These are phyloP conservation scores for Nemania bipapillata DNA, from an alignment of 2,329 filamentous ascomycete genomes.

Conservation along the genomic window DNA sequence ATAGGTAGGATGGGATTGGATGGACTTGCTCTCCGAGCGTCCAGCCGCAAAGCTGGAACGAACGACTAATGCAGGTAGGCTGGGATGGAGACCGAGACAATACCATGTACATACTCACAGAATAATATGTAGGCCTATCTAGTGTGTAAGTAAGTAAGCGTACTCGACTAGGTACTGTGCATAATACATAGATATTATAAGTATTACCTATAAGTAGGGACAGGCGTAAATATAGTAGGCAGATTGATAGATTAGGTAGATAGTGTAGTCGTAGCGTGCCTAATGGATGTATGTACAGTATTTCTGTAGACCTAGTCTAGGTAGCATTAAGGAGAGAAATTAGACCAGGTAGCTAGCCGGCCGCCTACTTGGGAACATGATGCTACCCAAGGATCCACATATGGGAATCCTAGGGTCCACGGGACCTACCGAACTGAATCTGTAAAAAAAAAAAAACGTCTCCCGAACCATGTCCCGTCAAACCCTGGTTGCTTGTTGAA, in stretches of 20 bases:
- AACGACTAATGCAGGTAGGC: slow-evolving; percentile 37
- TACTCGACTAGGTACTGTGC: no score
- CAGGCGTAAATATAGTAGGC: no score
- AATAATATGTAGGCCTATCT: no score
- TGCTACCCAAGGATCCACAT: slow-evolving; percentile 31
- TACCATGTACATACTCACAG: slow-evolving; percentile 1
- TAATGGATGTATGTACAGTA: background rate
- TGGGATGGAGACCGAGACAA: slow-evolving; percentile 31
- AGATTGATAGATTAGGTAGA: no score
- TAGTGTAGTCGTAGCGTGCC: background rate
- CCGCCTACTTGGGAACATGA: slow-evolving; percentile 21
- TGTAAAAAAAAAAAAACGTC: no score
- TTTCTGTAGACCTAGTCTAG: background rate
- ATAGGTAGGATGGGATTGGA: slow-evolving; percentile 33
- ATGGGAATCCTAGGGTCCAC: slow-evolving; percentile 27
- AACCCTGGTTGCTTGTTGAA: slow-evolving; percentile 15
- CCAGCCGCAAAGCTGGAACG: slow-evolving; percentile 38
- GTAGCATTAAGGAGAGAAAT: slow-evolving; percentile 13
- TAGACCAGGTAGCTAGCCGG: slow-evolving; percentile 14
- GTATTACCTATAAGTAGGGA: no score
- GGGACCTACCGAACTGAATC: slow-evolving; percentile 29
- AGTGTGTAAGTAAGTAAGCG: no score
- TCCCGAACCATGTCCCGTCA: slow-evolving; percentile 20
- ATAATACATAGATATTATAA: no score
- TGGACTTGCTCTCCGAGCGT: slow-evolving; percentile 23